Conservation (phyloP, 2,329 filamentous ascomycete genomes). For the Bipolaris bicolor region DNA sequence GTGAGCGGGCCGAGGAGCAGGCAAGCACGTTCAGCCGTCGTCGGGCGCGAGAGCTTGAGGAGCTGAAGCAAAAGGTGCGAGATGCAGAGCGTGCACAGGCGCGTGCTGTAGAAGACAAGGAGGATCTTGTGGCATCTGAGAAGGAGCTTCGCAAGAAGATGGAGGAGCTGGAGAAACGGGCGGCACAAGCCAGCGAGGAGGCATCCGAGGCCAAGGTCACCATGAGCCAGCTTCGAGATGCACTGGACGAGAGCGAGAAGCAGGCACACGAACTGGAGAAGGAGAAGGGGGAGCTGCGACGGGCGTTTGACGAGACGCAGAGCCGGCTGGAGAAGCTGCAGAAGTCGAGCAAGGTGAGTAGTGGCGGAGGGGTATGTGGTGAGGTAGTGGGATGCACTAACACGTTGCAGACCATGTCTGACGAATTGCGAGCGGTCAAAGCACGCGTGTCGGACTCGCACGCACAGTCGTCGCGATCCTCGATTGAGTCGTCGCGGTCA, state of each 20-base stretch:
- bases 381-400: slow-evolving; percentile 23
- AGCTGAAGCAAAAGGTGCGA: slow-evolving; percentile 76
- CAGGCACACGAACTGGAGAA: slow-evolving; percentile 84
- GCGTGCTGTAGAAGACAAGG: slow-evolving; percentile 73
- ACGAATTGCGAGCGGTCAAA: slow-evolving; percentile 62
- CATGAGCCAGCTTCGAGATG: slow-evolving; percentile 76
- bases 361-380: background rate
- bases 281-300: slow-evolving; percentile 76
- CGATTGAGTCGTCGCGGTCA: slow-evolving; percentile 61
- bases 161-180: slow-evolving; percentile 75
- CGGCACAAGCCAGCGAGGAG: slow-evolving; percentile 74
- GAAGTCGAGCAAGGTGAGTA: slow-evolving; percentile 64
- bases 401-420: slow-evolving; percentile 55
- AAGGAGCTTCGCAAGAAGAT: slow-evolving; percentile 75
- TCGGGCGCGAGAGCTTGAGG: slow-evolving; percentile 82
- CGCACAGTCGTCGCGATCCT: slow-evolving; percentile 62
- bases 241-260: slow-evolving; percentile 85
- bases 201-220: slow-evolving; percentile 75
- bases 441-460: slow-evolving; percentile 52
- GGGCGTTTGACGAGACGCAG: slow-evolving; percentile 78
- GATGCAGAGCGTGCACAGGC: slow-evolving; percentile 82
- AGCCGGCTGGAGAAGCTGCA: slow-evolving; percentile 78
- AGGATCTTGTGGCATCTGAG: slow-evolving; percentile 76
- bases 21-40: slow-evolving; percentile 77
- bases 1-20: slow-evolving; percentile 91